Base-by-base conservation (phyloP, 164 flowering plant species). In the Berberis vulgaris region DNA sequence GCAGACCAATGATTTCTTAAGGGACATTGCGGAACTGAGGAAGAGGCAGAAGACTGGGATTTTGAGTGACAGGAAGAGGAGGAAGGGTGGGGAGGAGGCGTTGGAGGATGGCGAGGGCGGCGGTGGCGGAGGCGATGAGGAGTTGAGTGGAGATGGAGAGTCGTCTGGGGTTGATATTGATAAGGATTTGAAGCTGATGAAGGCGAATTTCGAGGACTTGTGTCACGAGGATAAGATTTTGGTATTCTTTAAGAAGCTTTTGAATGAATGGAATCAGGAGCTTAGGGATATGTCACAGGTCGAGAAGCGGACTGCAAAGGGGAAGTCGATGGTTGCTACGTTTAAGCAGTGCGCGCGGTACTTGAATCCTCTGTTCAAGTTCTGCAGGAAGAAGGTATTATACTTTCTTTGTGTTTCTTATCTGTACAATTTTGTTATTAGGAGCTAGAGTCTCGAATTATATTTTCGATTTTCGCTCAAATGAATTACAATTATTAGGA, bases 231-330 rank as follows among this genome's bases (percentile, higher is more conserved):
- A 95, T 80, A 91, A 81, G 86, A 93, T 93, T 49, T 66, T 89
- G 57, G 98, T 89, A 57, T 90, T 90, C 62, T 93, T 88, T 59
- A 93, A 93, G 86, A 86, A 79, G 82, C 69, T 91, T 73, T 75
- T 95, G 86, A 91, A 80, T 76, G 98, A 95, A 78, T 95, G 99
- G 99, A 82, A 83, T 7, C 92, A 85, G 79, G 99, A 95, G 81
- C 69, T 95, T 60, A 65, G 77, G 77, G 92, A 83, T 67, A 85
- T 79, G 94, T 60, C 73, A 0, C 89, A 86, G 7, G 67, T 80
- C 0, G 92, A 86, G 82, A 89, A 81, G 80, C 80, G 97, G 67
- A 89, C 99, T 1, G 99, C 97, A 0, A 95, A 86, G 64, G 99
- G 97, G 74, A 91, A 95, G 79, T 76, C 82, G 2, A 88, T 81